Base-by-base conservation (phyloP, 805 yeast genomes). In the Starmera caribaea region DNA sequence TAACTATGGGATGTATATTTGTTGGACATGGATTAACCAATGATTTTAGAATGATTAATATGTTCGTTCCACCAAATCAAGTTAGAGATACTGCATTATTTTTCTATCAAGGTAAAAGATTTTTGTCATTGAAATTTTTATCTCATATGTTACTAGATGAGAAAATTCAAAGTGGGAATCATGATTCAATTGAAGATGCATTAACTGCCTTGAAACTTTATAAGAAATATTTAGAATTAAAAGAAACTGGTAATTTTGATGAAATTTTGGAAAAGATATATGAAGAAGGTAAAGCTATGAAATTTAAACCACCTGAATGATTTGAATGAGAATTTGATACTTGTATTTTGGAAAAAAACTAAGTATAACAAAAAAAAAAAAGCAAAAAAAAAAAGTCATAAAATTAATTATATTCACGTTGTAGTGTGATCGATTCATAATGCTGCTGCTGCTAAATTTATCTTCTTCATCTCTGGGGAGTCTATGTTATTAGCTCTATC, bases 141-240 rank as follows among this genome's bases (percentile, higher is more conserved):
- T 87, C 95, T 11, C 88, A 88, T 71, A 76, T 77, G 26, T 67
- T 90, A 36, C 66, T 92, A 39, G 73, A 73, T 29, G 79, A 76
- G 45, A 72, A 77, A 37, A 95, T 94, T 28, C 99, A 92, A 58
- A 78, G 77, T 3, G 95, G 92, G 2, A 90, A 90, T 54, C 99
- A 92, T 60, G 97, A 94, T 57, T 90, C 97, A 1, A 88, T 92
- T 35, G 98, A 92, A 54, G 99, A 92, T 64, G 97, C 99, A 0
- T 65, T 69, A 41, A 81, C 94, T 10, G 97, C 99, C 0, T 68
- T 92, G 49, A 59, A 74, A 35, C 63, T 92, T 30, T 94, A 85
- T 63, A 74, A 76, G 44, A 78, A 76, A 51, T 90, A 85, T 53
- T 59, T 74, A 51, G 79, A 81, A 46, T 66, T 90, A 46, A 63